Evolutionary conservation across 495 filamentous ascomycete genomes (phyloP), one percentile per base, ranked within the genome.

Genomic region (Neurospora sp.): DNA sequence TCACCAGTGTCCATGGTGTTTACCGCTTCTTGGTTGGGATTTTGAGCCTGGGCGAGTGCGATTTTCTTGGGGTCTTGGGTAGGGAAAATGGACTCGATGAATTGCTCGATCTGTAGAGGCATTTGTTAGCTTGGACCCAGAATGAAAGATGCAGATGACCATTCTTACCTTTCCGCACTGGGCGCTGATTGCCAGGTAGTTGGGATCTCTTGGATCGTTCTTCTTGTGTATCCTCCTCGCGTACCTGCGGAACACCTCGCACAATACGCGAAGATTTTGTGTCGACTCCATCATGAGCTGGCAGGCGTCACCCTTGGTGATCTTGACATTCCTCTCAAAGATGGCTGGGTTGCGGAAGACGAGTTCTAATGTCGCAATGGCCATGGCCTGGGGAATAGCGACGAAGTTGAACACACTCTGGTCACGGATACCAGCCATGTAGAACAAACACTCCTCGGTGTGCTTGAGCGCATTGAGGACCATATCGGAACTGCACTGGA

Each of bases 351-450:
- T 99, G 77, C 92, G 90, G 88, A 98, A 99, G 77, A 96, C 92
- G 39, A 96, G 85, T 71, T 97, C 90, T 48, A 98, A 81, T 1
- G 95, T 98, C 3, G 96, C 95, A 81, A 99, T 98, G 38, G 96
- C 96, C 96, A 99, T 99, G 73, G 90, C 85, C 82, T 99, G 96
- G n/a, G 96, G 96, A 76, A 99, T 99, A 59, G 96, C 95, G 59
- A 93, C 93, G 80, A 99, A 99, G 85, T 99, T 98, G 91, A 99
- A 99, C n/a, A 97, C 94, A 80, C 92, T 96, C 83, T 98, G 96
- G 81, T 99, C 96, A 72, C 92, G 93, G 61, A 98, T 87, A 27
- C 94, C 96, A 31, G 96, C 96, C 83, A 99, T 92, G 85, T 99
- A 99, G 85, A 94, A 98, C 10, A 99, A 84, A 82, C 94, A 98